phyloP scores from a whole-genome alignment of 1,284 basidiomycete species.

The Irpex rosettiformis region DNA sequence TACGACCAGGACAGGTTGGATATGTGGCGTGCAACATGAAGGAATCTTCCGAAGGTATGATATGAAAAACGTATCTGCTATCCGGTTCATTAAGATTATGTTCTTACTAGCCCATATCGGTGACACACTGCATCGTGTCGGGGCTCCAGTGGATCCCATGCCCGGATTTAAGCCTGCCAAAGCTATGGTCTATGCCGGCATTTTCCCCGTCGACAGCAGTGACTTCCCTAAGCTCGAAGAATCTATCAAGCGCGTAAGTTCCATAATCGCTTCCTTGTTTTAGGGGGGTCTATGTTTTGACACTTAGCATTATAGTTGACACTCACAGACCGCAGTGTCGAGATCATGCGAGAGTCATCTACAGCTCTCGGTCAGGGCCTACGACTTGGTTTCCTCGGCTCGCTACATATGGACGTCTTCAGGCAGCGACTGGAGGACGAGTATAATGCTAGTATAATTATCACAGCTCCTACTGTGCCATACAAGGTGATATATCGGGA shows the following conservation, averaged over 20 bases:
- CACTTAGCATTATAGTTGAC: conserved; percentile 53
- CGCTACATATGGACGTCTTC: conserved; percentile 97
- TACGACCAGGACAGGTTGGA: conserved; percentile 90
- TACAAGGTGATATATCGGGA: conserved; percentile 81
- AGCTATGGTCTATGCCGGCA: conserved; percentile 96
- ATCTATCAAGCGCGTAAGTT: conserved; percentile 82
- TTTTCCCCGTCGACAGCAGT: conserved; percentile 90
- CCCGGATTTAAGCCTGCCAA: conserved; percentile 93
- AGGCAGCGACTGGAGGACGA: conserved; percentile 97
- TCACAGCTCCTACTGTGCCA: conserved; percentile 92
- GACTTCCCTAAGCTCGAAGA: conserved; percentile 96
- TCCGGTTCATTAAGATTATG: background rate
- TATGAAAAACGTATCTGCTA: background rate
- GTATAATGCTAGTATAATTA: conserved; percentile 85
- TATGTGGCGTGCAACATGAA: conserved; percentile 97
- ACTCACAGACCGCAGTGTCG: conserved; percentile 87
- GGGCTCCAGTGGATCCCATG: conserved; percentile 78
- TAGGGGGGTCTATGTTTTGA: background rate
- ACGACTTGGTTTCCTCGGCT: conserved; percentile 93
- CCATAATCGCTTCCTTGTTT: conserved; percentile 4
- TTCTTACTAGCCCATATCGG: conserved; percentile 74
- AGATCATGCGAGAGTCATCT: conserved; percentile 90
- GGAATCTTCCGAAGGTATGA: conserved; percentile 88
- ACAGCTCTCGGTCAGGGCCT: conserved; percentile 94
- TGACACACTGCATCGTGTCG: conserved; percentile 85